Evolutionary conservation across 2,329 filamentous ascomycete species (phyloP).

Genomic region (Nothophaeocryptopus gaeumannii): DNA sequence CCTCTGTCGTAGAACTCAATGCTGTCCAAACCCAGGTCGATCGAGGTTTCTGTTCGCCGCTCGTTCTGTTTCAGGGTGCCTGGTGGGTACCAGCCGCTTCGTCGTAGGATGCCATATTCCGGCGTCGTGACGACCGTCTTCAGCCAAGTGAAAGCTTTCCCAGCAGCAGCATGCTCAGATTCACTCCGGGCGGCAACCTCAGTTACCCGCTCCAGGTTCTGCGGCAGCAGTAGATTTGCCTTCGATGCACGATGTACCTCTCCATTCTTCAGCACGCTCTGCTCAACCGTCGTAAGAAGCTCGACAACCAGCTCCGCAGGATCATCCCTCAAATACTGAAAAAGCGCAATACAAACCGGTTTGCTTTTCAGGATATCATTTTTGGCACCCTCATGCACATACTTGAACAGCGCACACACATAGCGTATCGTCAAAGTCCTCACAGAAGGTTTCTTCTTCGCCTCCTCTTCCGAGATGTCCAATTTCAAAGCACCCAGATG

Average conservation of each 20-base stretch:
- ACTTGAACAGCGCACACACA: constrained; percentile 73
- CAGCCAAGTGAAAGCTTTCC: constrained; percentile 72
- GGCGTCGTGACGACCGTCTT: constrained; percentile 70
- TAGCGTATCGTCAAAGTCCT: constrained; percentile 81
- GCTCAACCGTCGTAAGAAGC: constrained; percentile 67
- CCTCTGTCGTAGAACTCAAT: constrained; percentile 62
- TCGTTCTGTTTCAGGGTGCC: constrained; percentile 42
- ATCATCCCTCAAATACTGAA: constrained; percentile 75
- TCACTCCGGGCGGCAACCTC: constrained; percentile 58
- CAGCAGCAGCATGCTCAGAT: constrained; percentile 56
- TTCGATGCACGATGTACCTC: constrained; percentile 72
- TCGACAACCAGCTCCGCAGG: constrained; percentile 72
- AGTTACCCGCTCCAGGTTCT: constrained; percentile 41
- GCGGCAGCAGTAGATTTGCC: constrained; percentile 41
- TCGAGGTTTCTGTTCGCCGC: constrained; percentile 35
- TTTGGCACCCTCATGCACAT: constrained; percentile 73
- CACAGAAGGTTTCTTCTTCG: constrained; percentile 67
- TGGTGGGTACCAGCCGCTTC: constrained; percentile 81
- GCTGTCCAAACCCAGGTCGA: constrained; percentile 66
- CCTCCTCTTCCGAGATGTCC: constrained; percentile 56
- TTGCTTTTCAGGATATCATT: constrained; percentile 77
- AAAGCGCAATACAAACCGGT: constrained; percentile 65
- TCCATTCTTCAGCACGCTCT: constrained; percentile 70
- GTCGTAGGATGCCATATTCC: constrained; percentile 69
- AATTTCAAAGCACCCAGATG: constrained; percentile 70